Conservation (phyloP, 768 basidiomycete genomes). For the Lepiota brunneoincarnata region DNA sequence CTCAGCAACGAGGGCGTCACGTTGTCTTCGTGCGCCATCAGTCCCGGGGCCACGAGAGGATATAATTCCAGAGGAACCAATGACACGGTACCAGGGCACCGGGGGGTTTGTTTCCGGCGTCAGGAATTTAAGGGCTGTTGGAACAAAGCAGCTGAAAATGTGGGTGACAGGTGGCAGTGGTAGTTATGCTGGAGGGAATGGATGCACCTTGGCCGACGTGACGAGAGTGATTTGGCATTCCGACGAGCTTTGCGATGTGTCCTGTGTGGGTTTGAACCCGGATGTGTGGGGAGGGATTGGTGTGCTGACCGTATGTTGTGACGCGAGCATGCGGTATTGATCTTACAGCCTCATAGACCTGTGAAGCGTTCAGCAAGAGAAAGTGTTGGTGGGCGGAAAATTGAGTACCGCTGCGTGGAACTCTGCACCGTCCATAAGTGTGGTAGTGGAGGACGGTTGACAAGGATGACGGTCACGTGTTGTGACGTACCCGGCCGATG, state of each 20-base stretch:
- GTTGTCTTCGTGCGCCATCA: conserved; percentile 71
- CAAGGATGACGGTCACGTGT: too few relatives aligned
- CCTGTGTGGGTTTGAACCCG: conserved; percentile 35
- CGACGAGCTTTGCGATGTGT: conserved; percentile 76
- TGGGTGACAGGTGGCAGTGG: too few relatives aligned
- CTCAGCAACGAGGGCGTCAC: conserved; percentile 74
- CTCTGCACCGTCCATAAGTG: conserved; percentile 30
- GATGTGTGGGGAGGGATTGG: not conserved
- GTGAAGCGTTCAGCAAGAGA: not conserved
- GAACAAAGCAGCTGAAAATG: too few relatives aligned
- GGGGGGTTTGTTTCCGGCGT: conserved; percentile 56
- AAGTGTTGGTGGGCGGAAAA: not conserved
- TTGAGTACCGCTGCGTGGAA: conserved; percentile 32
- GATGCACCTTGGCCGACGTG: conserved; percentile 77
- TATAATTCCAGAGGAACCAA: conserved; percentile 66
- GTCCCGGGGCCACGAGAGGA: conserved; percentile 87
- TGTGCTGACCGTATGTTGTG: conserved; percentile 66
- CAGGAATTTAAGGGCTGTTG: conserved; percentile 84
- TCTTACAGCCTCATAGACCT: conserved; percentile 76
- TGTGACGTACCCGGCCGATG: too few relatives aligned
- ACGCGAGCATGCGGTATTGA: conserved; percentile 66
- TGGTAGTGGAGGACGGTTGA: not conserved
- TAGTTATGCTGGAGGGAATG: too few relatives aligned
- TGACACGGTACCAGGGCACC: conserved; percentile 81
- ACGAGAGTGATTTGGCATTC: conserved; percentile 75